Percentiles rank a stretch among this genome's conserved stretches.
phyloP scores from a whole-genome alignment of 306 rosid species.

The Cucumis cinereus region DNA sequence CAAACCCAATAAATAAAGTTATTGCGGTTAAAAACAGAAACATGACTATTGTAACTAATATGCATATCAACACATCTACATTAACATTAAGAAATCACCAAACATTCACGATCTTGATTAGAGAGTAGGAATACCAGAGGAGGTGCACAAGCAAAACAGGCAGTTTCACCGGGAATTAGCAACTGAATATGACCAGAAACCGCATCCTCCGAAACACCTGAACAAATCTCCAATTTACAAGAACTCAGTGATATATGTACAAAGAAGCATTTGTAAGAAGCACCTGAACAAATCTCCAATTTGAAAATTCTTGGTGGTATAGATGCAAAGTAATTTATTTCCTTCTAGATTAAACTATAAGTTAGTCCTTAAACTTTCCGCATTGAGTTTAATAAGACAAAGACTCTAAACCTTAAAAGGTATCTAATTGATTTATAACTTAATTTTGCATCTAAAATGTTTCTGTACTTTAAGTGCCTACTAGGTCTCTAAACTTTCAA shows the following conservation, averaged over 20 bases:
- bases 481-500: not conserved
- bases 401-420: not conserved
- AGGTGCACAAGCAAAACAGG: conserved; percentile 99
- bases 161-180: conserved; percentile 91
- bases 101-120: not conserved
- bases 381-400: not conserved
- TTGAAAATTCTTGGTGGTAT: not conserved
- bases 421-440: not conserved
- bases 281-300: conserved; percentile 40
- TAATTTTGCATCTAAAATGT: not conserved
- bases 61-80: not conserved
- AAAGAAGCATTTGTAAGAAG: conserved; percentile 17
- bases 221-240: conserved; percentile 14
- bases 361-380: not conserved
- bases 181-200: conserved; percentile 97
- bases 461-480: not conserved
- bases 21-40: not conserved
- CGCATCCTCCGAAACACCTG: conserved; percentile 98
- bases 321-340: not conserved
- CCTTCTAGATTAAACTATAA: not conserved
- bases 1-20: not conserved
- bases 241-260: not conserved
- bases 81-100: not conserved
- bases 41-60: not conserved
- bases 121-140: conserved; percentile 54